phyloP scores from a whole-genome alignment of 257 asterid species.

The Prunella vulgaris region DNA sequence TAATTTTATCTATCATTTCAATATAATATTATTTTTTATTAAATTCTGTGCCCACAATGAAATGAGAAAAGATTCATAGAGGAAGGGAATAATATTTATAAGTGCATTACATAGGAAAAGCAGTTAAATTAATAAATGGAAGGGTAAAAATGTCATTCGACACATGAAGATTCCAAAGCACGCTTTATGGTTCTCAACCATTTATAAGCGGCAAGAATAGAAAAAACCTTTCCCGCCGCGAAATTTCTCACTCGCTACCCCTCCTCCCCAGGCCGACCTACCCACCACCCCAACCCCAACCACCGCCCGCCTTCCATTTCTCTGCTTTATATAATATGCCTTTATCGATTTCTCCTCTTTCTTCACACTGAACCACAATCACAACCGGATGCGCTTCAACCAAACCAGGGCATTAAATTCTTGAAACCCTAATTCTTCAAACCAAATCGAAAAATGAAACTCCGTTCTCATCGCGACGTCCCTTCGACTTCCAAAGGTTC shows the following conservation, averaged over 20 bases:
- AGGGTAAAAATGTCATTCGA: not conserved
- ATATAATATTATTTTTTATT: too few relatives aligned
- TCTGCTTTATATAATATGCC: not conserved
- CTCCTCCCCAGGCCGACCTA: not conserved
- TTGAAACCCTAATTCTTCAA: slow-evolving; percentile 22
- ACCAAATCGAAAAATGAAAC: slow-evolving; percentile 27
- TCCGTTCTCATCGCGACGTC: slow-evolving; percentile 29
- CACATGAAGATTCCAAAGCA: not conserved
- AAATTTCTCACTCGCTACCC: slow-evolving; percentile 14
- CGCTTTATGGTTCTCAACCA: slow-evolving; percentile 10
- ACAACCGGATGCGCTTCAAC: slow-evolving; percentile 1
- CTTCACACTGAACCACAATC: not conserved
- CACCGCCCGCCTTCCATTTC: slow-evolving; percentile 14
- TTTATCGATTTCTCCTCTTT: not conserved
- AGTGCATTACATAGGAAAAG: too few relatives aligned
- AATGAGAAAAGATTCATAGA: too few relatives aligned
- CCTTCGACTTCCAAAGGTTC: slow-evolving; percentile 37
- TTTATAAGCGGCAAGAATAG: slow-evolving; percentile 18
- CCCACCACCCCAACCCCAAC: slow-evolving; percentile 10
- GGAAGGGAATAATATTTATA: too few relatives aligned
- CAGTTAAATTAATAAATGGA: too few relatives aligned
- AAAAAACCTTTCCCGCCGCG: slow-evolving; percentile 36
- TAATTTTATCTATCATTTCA: too few relatives aligned
- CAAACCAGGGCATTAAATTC: not conserved
- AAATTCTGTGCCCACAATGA: too few relatives aligned